Base-by-base conservation (phyloP, 805 yeast species). In the Brettanomyces bruxellensis region DNA sequence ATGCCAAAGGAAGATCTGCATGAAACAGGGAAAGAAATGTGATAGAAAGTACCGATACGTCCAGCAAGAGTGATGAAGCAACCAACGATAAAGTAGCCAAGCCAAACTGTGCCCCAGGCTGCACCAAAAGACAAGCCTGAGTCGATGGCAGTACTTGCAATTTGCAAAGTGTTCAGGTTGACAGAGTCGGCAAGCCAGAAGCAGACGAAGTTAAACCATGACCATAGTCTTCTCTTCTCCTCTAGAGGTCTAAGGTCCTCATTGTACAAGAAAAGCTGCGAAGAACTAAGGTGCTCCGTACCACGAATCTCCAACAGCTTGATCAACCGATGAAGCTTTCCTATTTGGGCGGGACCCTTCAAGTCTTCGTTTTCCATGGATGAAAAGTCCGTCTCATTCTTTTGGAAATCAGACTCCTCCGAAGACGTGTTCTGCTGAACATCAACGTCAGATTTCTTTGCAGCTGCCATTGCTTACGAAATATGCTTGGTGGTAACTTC, bases 161-260 rank as follows among this genome's bases (percentile, higher is more conserved):
- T 86, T 68, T 85, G 89, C 88, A 91, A 87, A 5, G 96, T 86
- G 61, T 86, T 87, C 59, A 88, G 79, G 65, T 88, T 88, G 68
- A 88, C 85, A 32, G 95, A 81, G 61, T 88, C 96, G 0, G 95
- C 89, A 48, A 88, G 64, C 96, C 96, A 88, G 56, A 86, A 84
- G 52, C 76, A 79, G 12, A 83, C 80, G 60, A 69, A 88, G 62
- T 86, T 86, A 62, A 70, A 81, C 95, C 95, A 85, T 25, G 76
- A 67, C 96, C 96, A 88, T n/a, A 75, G 73, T 57, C 95, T 72
- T 41, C 95, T 78, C 3, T 67, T 75, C 13, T 66, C 71, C 58
- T 86, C 91, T 3, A 87, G 88, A 0, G 95, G 95, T 52, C 78
- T 76, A 56, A 88, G 71, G 66, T 88, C 96, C 52, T 73, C 70